Percentiles rank a stretch among this genome's conserved stretches.
phyloP scores from a whole-genome alignment of 2,329 filamentous ascomycete genomes.

The Xenoacremonium recifei region DNA sequence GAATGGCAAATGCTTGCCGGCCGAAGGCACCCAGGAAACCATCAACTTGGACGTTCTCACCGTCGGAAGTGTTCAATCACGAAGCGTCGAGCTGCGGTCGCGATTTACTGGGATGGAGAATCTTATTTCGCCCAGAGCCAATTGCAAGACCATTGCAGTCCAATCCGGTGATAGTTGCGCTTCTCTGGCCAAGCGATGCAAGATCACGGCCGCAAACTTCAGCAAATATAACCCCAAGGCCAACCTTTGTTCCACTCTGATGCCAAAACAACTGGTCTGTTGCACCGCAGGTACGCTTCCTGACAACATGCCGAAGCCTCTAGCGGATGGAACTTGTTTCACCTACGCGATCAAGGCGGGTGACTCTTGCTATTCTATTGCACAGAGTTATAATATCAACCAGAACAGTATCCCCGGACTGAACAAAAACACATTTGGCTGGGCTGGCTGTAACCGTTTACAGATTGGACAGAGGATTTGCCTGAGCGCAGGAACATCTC shows the following conservation, averaged over 20 bases:
- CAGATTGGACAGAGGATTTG: constrained; percentile 29
- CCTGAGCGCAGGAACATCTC: constrained; percentile 31
- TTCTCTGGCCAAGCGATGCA: constrained; percentile 35
- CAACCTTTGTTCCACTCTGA: constrained; percentile 33
- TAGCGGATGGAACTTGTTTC: constrained; percentile 34
- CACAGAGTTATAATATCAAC: constrained; percentile 32
- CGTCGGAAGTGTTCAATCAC: constrained; percentile 12
- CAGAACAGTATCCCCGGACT: constrained; percentile 33
- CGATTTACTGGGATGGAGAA: constrained; percentile 13
- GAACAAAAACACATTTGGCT: constrained; percentile 40
- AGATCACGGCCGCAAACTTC: constrained; percentile 37
- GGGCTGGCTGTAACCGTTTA: constrained; percentile 31
- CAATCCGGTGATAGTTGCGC: constrained; percentile 35
- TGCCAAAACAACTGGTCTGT: constrained; percentile 33
- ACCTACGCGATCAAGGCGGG: constrained; percentile 29
- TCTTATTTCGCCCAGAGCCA: constrained; percentile 15
- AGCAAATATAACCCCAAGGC: constrained; percentile 34
- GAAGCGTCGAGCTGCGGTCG: constrained; percentile 14
- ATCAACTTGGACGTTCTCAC: constrained; percentile 12
- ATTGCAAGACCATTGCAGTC: constrained; percentile 29
- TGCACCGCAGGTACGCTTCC: constrained; percentile 35
- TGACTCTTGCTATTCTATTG: constrained; percentile 33
- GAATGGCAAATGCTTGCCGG: constrained; percentile 17
- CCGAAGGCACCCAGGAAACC: constrained; percentile 6
- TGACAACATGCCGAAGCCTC: constrained; percentile 30